Base-by-base conservation (phyloP, 495 filamentous ascomycete species). In the Penicillium simplicissimum region DNA sequence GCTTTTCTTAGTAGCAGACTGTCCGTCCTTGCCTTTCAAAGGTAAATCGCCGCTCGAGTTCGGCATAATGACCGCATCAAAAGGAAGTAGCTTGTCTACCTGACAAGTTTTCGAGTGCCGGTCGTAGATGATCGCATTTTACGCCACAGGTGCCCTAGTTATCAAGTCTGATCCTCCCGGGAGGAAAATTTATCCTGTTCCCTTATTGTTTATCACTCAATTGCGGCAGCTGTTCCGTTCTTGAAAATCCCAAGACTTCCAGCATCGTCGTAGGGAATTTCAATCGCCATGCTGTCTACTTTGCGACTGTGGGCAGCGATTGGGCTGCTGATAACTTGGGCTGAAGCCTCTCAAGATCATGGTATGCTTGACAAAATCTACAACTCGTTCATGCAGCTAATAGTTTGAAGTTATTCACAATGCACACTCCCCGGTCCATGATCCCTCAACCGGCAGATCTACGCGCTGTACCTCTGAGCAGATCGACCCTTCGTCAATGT, bases 31-130 rank as follows among this genome's bases (percentile, higher is more conserved):
- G 17, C 61, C 51, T 23, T 55, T 49, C 33, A 48, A 13, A 54
- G 61, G 42, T 25, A 59, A 45, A 38, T 40, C 33, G n/a, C 42
- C 45, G 55, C 5, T 38, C 21, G 51, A 25, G 28, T 63, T 58
- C 25, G 48, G 5, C 15, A 40, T 34, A 14, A 63, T 59, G 55
- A 59, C 56, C 40, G 45, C 61, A 63, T 63, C 43, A 13, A 57
- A 10, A 42, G 15, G 17, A 28, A 52, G 38, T 51, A 15, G 40
- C 17, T 52, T n/a, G 21, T 51, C 42, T 35, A 61, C 31, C 34
- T 52, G 48, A 45, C 23, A 43, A 42, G 52, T 37, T 57, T 21
- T 21, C 43, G n/a, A 48, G 25, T 13, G 11, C 28, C 9, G 17
- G 36, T 43, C 25, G 36, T 42, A 35, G 36, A 52, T 34, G 33